These are phyloP conservation scores for Pisolithus microcarpus DNA, from an alignment of 768 basidiomycete genomes.

Conservation along the genomic window DNA sequence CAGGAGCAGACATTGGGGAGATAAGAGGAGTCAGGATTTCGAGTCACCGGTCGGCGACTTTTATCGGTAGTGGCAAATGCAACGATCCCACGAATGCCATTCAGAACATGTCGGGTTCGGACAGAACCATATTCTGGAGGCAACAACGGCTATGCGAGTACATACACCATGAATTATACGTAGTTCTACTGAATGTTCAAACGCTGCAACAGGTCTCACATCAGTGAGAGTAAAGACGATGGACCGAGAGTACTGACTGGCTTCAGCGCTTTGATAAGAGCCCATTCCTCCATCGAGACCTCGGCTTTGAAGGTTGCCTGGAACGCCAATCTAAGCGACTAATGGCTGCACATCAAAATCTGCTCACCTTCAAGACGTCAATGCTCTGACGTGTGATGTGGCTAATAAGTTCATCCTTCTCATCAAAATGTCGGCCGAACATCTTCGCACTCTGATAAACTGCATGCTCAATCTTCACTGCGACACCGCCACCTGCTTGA, in stretches of 20 bases:
- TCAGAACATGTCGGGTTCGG: background rate
- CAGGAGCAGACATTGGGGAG: slow-evolving; percentile 18
- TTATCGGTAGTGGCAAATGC: slow-evolving; percentile 8
- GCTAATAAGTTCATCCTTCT: slow-evolving; percentile 90
- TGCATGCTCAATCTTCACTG: slow-evolving; percentile 97
- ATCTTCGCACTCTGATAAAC: slow-evolving; percentile 92
- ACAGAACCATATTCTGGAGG: too few species aligned
- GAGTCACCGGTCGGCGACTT: slow-evolving; percentile 14
- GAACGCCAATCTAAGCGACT: slow-evolving; percentile 8
- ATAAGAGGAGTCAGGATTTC: slow-evolving; percentile 4
- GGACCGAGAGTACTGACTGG: slow-evolving; percentile 39
- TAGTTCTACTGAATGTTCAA: slow-evolving; percentile 29
- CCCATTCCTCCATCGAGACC: slow-evolving; percentile 88
- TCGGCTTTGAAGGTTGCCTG: slow-evolving; percentile 84
- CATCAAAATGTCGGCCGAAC: slow-evolving; percentile 94
- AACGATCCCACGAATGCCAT: slow-evolving; percentile 8
- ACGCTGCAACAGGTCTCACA: slow-evolving; percentile 21
- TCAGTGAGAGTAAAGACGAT: background rate
- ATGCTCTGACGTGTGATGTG: slow-evolving; percentile 90
- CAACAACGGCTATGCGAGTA: too few species aligned
- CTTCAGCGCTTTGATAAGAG: slow-evolving; percentile 84
- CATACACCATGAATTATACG: too few species aligned
- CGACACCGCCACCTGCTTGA: slow-evolving; percentile 93
- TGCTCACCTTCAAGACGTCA: slow-evolving; percentile 83
- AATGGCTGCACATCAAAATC: background rate